Evolutionary conservation across 441 rosid genomes (phyloP), one percentile per base, ranked within the genome.

Genomic region (Gossypium laxum): DNA sequence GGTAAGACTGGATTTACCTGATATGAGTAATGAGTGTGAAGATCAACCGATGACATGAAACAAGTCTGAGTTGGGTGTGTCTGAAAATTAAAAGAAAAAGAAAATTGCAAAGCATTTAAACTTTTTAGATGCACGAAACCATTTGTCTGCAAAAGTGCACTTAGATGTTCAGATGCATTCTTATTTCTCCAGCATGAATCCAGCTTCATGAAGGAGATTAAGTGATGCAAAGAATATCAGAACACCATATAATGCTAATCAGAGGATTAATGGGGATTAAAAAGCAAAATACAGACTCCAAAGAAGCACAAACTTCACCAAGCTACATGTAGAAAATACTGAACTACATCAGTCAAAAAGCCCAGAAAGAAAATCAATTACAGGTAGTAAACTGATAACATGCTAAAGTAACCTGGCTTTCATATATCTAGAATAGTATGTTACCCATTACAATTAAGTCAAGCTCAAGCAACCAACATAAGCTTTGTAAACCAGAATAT

Each of bases 21-120:
- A 74, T 94, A 92, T 0, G 97, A 95, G 85, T 92, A 92, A 82
- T 92, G 99, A 24, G 99, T 92, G 77, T 95, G 99, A 74, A 92
- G 88, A 86, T 92, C 98, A 70, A 95, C 97, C 1, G 97, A 92
- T 67, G 98, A 95, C 99, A 92, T 92, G 85, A 95, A 95, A 83
- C 95, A 92, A 64, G 96, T 88, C 80, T 92, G 98, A 1, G 98
- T 81, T 58, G 98, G 98, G 76, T 92, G 97, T 34, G 99, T 95
- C 98, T 94, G 92, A 75, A 82, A 83, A 73, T 60, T 57, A 71
- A 11, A 47, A 47, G 41, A 47, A 47, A 47, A 47, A 57, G 81
- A 70, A 26, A 79, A 70, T 72, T 69, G 59, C 11, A 71, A 6
- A 24, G 17, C 48, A 73, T 2, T 22, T 52, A 59, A 62, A 43